These are phyloP conservation scores for Cynara cardunculus DNA, from an alignment of 129 eudicot species.

Conservation along the genomic window DNA sequence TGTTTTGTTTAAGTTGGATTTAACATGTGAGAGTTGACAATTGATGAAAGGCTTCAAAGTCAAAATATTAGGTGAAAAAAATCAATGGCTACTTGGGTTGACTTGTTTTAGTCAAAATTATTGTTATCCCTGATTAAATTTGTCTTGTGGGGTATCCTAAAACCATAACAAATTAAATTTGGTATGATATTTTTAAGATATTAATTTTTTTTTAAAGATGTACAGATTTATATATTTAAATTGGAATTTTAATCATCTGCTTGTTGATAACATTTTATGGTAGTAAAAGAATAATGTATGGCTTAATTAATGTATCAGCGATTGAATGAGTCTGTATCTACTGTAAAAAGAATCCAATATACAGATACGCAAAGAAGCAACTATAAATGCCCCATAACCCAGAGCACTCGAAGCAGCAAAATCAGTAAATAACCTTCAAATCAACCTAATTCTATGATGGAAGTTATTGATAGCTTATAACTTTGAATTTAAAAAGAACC, in stretches of 20 bases:
- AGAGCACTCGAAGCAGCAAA: neutral
- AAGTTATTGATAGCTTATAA: neutral
- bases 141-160: constrained; percentile 7
- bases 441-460: neutral
- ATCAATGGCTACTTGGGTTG: constrained; percentile 26
- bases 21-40: constrained; percentile 16
- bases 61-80: constrained; percentile 26
- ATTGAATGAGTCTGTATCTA: neutral
- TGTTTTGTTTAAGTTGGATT: neutral
- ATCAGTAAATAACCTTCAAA: neutral
- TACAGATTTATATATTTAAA: too few relatives aligned
- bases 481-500: neutral
- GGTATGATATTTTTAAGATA: neutral
- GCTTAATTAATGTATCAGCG: too few relatives aligned
- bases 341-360: too few relatives aligned
- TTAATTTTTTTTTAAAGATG: neutral
- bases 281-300: too few relatives aligned
- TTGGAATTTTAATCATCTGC: too few relatives aligned
- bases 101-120: neutral
- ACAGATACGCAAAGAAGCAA: neutral
- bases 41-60: constrained; percentile 1
- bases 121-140: neutral
- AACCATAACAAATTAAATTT: neutral
- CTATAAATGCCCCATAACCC: neutral
- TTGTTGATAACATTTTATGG: too few relatives aligned